Evolutionary conservation across 495 filamentous ascomycete species (phyloP).

Genomic region (Neurospora sp.): DNA sequence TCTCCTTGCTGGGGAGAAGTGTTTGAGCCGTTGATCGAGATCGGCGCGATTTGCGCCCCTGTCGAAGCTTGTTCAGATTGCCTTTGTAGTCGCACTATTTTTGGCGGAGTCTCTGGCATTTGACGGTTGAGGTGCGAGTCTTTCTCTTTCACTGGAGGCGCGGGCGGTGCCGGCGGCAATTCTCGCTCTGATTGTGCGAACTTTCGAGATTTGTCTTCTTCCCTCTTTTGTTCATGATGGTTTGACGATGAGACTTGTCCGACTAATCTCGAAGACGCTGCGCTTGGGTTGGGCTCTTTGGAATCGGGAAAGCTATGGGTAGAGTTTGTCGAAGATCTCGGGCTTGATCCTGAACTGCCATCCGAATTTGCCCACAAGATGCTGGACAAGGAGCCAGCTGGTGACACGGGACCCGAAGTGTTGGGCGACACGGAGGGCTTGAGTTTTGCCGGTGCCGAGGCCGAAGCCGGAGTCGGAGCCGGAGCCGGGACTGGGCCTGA

Average conservation of each 20-base stretch:
- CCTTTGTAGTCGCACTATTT: not conserved
- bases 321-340: conserved; percentile 21
- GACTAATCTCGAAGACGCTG: conserved; percentile 14
- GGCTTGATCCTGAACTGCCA: conserved; percentile 27
- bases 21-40: conserved; percentile 5
- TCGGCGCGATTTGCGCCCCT: conserved; percentile 4
- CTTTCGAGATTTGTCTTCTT: conserved; percentile 1
- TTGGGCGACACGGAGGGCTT: conserved; percentile 1
- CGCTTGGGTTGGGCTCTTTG: conserved; percentile 24
- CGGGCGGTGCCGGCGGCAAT: conserved; percentile 29
- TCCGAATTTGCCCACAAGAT: conserved; percentile 36
- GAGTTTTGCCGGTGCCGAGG: conserved; percentile 6
- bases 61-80: conserved; percentile 9
- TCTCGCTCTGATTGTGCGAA: conserved; percentile 4
- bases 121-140: conserved; percentile 10
- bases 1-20: conserved; percentile 27
- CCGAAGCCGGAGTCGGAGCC: not conserved
- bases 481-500: not conserved
- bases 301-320: conserved; percentile 24
- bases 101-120: conserved; percentile 10
- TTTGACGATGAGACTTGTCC: conserved; percentile 9
- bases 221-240: conserved; percentile 15
- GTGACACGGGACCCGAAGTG: conserved; percentile 8
- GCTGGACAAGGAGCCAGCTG: conserved; percentile 32
- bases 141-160: conserved; percentile 15